phyloP scores from a whole-genome alignment of 2,329 filamentous ascomycete genomes.

The Zasmidium citrigriseum region DNA sequence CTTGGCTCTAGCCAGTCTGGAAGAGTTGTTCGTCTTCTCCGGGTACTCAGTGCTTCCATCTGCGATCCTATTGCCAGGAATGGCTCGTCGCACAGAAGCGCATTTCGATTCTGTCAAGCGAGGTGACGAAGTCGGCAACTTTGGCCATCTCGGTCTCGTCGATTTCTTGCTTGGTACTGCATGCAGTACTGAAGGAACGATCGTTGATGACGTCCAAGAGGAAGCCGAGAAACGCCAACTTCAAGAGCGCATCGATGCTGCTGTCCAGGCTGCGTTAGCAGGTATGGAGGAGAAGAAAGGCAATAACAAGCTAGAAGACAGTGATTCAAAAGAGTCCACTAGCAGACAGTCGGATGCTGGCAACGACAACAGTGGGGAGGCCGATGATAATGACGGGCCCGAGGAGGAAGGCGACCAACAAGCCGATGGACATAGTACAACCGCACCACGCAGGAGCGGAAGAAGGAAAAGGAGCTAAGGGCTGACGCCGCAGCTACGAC shows the following conservation, averaged over 20 bases:
- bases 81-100: conserved; percentile 58
- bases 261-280: conserved; percentile 27
- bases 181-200: conserved; percentile 48
- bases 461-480: conserved; percentile 3
- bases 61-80: conserved; percentile 58
- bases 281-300: conserved; percentile 13
- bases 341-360: neutral
- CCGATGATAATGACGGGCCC: neutral
- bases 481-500: neutral
- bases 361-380: neutral
- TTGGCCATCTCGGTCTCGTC: conserved; percentile 55
- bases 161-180: conserved; percentile 63
- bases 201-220: conserved; percentile 54
- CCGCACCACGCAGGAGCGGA: neutral
- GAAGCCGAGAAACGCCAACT: conserved; percentile 59
- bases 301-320: conserved; percentile 10
- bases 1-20: conserved; percentile 61
- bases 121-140: conserved; percentile 39
- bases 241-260: conserved; percentile 42
- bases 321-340: neutral
- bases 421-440: neutral
- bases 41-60: conserved; percentile 66
- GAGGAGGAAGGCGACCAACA: neutral
- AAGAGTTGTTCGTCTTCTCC: conserved; percentile 67
- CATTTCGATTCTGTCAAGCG: conserved; percentile 51